Evolutionary conservation across 83 land plant species (phyloP).

Genomic region (Diphasiastrum complanatum): DNA sequence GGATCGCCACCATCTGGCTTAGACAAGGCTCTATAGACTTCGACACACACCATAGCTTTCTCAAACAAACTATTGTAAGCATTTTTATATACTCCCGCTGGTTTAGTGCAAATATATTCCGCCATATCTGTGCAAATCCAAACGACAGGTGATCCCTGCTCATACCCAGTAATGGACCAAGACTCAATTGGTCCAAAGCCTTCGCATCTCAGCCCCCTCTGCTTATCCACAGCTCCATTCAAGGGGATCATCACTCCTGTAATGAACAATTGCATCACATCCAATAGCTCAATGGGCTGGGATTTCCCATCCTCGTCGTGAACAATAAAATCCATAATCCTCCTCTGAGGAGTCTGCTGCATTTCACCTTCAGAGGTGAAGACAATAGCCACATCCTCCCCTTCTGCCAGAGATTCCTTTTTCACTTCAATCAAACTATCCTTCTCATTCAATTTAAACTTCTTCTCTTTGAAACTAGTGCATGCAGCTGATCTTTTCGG

Average conservation of each 20-base stretch:
- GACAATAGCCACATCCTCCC: conserved; percentile 51
- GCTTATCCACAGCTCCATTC: conserved; percentile 40
- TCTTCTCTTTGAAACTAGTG: conserved; percentile 53
- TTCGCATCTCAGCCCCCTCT: conserved; percentile 63
- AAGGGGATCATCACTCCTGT: conserved; percentile 60
- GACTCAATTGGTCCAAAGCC: conserved; percentile 69
- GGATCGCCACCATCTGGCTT: conserved; percentile 74
- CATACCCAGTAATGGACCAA: conserved; percentile 87
- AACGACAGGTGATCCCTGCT: conserved; percentile 57
- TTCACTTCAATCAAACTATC: conserved; percentile 37
- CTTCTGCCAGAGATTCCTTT: conserved; percentile 37
- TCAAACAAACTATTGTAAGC: conserved; percentile 52
- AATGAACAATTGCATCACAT: conserved; percentile 46
- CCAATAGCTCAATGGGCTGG: conserved; percentile 63
- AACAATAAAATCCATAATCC: conserved; percentile 57
- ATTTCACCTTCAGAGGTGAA: conserved; percentile 49
- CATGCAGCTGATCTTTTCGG: conserved; percentile 75
- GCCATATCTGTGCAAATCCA: conserved; percentile 63
- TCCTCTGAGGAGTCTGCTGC: conserved; percentile 39
- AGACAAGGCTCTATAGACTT: conserved; percentile 59
- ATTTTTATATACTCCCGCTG: conserved; percentile 55
- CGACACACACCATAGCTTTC: conserved; percentile 65
- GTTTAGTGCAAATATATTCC: conserved; percentile 72
- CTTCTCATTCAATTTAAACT: conserved; percentile 34
- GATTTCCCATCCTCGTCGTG: conserved; percentile 61